phyloP scores from a whole-genome alignment of 2,329 filamentous ascomycete species.

The Decorospora gaudefroyi region DNA sequence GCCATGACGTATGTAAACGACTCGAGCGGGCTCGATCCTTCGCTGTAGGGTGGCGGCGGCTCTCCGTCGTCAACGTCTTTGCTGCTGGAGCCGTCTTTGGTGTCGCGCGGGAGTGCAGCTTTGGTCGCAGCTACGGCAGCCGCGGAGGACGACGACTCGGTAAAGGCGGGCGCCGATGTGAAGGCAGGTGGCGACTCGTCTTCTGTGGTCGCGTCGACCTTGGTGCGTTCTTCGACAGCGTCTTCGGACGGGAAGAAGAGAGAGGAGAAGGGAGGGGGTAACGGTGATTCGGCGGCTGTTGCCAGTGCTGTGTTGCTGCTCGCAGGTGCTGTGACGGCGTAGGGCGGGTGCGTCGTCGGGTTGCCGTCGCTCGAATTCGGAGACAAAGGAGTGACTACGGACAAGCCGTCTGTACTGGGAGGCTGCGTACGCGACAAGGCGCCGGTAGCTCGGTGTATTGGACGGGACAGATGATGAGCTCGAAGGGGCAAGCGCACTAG shows the following conservation, averaged over 20 bases:
- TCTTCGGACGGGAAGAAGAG: conserved; percentile 61
- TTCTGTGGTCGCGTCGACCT: conserved; percentile 46
- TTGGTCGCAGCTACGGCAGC: conserved; percentile 72
- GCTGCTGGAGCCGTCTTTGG: conserved; percentile 71
- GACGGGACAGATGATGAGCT: conserved; percentile 27
- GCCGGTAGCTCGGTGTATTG: conserved; percentile 40
- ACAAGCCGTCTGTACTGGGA: conserved; percentile 50
- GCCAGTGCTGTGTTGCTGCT: conserved; percentile 46
- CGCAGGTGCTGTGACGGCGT: conserved; percentile 40
- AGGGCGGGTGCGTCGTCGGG: conserved; percentile 31
- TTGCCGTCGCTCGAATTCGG: conserved; percentile 33
- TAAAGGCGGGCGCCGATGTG: conserved; percentile 57
- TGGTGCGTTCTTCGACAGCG: conserved; percentile 55
- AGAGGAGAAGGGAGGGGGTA: conserved; percentile 66
- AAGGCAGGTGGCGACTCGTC: conserved; percentile 55
- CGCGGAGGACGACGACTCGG: conserved; percentile 54
- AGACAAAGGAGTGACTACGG: conserved; percentile 52
- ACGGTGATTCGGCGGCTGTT: conserved; percentile 57
- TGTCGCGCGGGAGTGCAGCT: conserved; percentile 78
- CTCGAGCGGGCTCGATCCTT: conserved; percentile 88
- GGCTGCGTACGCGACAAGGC: conserved; percentile 53
- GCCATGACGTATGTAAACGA: conserved; percentile 98
- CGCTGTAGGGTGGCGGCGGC: conserved; percentile 93
- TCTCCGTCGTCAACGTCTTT: conserved; percentile 81
- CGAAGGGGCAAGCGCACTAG: conserved; percentile 37